Evolutionary conservation across 2,329 filamentous ascomycete species (phyloP), one percentile per base, ranked within the genome.

Genomic region (Fusarium humuli): DNA sequence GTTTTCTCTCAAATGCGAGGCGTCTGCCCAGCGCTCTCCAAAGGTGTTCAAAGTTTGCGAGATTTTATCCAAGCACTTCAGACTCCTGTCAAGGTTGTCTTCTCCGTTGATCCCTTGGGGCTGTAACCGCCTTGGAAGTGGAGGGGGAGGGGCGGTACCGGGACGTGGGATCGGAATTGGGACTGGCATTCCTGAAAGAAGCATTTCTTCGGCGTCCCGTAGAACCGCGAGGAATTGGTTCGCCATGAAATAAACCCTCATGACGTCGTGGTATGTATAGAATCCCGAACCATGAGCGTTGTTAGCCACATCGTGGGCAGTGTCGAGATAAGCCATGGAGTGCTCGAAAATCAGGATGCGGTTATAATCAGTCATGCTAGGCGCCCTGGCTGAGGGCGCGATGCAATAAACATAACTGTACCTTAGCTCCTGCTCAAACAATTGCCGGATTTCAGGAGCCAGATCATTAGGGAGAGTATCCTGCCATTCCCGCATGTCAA

Each of bases 331-430:
- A n/a, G 91, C 87, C 71, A 95, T 89, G 69, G 91, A 91, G 75
- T 96, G 91, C 77, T 97, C 94, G 77, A 97, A 97, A 42, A 97
- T 92, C 25, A 97, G 84, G 30, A 90, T 85, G 66, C 94, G 92
- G 40, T 91, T 92, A 77, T 95, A 94, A 47, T 93, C 88, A 6
- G 89, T 91, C 52, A 94, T 89, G 23, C 87, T 84, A 0, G 93
- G 92, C 6, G 92, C 89, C 47, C 91, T 86, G 3, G 90, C 88
- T 37, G 92, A 94, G 1, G 94, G 93, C 1, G 94, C 94, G 10
- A 98, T 86, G 61, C 95, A 92, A 78, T 98, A 94, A 25, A 97
- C 91, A 73, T 94, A 96, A 76, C 93, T 97, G 82, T 97, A 98
- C 48, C 95, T 87, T 44, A 97, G 81, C 77, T 99, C 96, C 18